These are phyloP conservation scores for Sistotremastrum niveocremeum DNA, from an alignment of 768 basidiomycete species.

Conservation along the genomic window DNA sequence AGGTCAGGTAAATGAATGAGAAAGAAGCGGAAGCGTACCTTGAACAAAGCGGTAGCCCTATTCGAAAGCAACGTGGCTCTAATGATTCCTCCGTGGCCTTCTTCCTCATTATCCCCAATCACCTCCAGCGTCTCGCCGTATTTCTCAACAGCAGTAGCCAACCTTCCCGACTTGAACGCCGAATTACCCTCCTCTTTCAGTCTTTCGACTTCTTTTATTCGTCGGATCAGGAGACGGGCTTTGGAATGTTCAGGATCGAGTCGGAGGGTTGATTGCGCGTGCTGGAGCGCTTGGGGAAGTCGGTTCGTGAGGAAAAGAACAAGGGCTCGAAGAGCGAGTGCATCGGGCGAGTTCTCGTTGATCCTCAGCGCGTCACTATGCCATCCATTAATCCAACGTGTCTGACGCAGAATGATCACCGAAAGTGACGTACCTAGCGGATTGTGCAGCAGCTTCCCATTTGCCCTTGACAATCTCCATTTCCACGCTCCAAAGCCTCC, in stretches of 20 bases:
- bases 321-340: constrained; percentile 62
- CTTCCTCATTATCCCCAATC: constrained; percentile 53
- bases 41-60: constrained; percentile 68
- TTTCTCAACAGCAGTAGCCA: constrained; percentile 48
- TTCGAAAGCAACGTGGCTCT: constrained; percentile 73
- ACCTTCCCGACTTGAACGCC: constrained; percentile 49
- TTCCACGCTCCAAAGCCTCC: constrained; percentile 71
- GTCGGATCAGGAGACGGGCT: constrained; percentile 58
- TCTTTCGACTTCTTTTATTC: constrained; percentile 71
- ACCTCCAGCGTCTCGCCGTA: constrained; percentile 67
- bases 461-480: constrained; percentile 58
- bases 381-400: background rate
- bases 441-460: constrained; percentile 57
- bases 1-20: constrained; percentile 5
- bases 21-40: constrained; percentile 28
- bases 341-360: constrained; percentile 64
- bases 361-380: constrained; percentile 61
- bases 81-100: constrained; percentile 69
- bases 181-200: constrained; percentile 77
- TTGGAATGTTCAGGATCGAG: constrained; percentile 65
- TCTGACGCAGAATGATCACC: background rate
- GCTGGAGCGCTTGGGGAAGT: constrained; percentile 57
- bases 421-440: constrained; percentile 52
- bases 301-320: constrained; percentile 65
- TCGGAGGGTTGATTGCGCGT: constrained; percentile 56